Conservation (phyloP, 805 yeast genomes). For the Nakazawaea molendinolei region DNA sequence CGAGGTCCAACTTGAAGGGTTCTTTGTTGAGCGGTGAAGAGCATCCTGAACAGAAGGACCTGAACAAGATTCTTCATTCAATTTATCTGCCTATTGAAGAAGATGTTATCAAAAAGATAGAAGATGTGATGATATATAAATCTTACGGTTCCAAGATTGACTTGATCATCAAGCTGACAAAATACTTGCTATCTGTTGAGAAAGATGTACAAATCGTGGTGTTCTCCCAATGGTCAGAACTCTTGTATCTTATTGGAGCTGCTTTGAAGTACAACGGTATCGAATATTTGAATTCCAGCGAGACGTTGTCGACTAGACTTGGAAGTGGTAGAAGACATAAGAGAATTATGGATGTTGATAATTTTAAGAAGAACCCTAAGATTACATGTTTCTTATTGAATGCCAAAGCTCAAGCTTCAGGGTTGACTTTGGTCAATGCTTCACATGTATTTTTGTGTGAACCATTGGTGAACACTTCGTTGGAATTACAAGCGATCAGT, state of each 20-base stretch:
- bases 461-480: conserved; percentile 81
- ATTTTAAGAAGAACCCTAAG: conserved; percentile 50
- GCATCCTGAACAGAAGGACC: conserved; percentile 15
- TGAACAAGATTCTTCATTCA: conserved; percentile 29
- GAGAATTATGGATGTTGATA: conserved; percentile 36
- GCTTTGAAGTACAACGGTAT: conserved; percentile 60
- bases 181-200: conserved; percentile 53
- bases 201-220: conserved; percentile 71
- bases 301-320: conserved; percentile 22
- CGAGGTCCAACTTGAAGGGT: conserved; percentile 45
- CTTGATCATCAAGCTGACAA: conserved; percentile 65
- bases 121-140: conserved; percentile 33
- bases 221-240: conserved; percentile 84
- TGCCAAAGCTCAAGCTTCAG: conserved; percentile 85
- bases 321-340: conserved; percentile 24
- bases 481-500: conserved; percentile 88
- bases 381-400: conserved; percentile 83
- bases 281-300: conserved; percentile 46
- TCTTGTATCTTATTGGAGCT: conserved; percentile 56
- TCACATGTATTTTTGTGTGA: conserved; percentile 89
- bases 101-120: conserved; percentile 36
- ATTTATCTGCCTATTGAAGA: conserved; percentile 41
- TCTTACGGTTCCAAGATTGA: conserved; percentile 85
- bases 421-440: conserved; percentile 86
- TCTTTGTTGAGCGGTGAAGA: conserved; percentile 30